Conservation (phyloP, 805 yeast genomes). For the Spathaspora boniae region DNA sequence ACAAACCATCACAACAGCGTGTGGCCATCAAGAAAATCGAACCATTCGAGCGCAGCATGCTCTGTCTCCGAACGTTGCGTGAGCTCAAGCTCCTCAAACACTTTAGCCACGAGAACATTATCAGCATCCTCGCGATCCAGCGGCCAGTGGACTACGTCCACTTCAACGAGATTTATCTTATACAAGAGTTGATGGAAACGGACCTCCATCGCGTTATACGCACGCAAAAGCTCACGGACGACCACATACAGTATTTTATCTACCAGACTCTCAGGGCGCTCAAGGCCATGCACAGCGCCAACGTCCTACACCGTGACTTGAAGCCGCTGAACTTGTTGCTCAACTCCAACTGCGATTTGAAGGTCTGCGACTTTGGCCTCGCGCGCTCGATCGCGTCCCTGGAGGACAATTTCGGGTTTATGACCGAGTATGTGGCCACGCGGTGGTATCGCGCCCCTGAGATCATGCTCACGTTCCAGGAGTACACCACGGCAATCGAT, state of each 20-base stretch:
- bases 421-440: conserved; percentile 98
- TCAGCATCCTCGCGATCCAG: conserved; percentile 85
- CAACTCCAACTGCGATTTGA: conserved; percentile 90
- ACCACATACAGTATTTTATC: conserved; percentile 89
- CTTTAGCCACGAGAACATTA: conserved; percentile 91
- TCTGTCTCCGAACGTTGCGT: conserved; percentile 83
- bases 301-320: conserved; percentile 87
- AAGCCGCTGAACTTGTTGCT: conserved; percentile 85
- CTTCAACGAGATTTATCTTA: conserved; percentile 84
- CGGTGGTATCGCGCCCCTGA: conserved; percentile 98
- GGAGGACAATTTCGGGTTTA: conserved; percentile 68
- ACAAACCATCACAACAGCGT: conserved; percentile 77
- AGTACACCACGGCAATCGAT: conserved; percentile 92
- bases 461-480: conserved; percentile 91
- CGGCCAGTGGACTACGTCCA: conserved; percentile 71
- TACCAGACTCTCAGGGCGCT: conserved; percentile 89
- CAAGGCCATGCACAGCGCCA: conserved; percentile 90
- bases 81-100: conserved; percentile 86
- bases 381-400: conserved; percentile 65
- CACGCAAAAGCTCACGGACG: conserved; percentile 81
- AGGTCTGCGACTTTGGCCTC: conserved; percentile 91
- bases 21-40: conserved; percentile 96
- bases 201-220: conserved; percentile 79
- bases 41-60: conserved; percentile 86
- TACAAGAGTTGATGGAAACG: conserved; percentile 86